phyloP scores from a whole-genome alignment of 2,329 filamentous ascomycete species.

The Diaporthe vexans region DNA sequence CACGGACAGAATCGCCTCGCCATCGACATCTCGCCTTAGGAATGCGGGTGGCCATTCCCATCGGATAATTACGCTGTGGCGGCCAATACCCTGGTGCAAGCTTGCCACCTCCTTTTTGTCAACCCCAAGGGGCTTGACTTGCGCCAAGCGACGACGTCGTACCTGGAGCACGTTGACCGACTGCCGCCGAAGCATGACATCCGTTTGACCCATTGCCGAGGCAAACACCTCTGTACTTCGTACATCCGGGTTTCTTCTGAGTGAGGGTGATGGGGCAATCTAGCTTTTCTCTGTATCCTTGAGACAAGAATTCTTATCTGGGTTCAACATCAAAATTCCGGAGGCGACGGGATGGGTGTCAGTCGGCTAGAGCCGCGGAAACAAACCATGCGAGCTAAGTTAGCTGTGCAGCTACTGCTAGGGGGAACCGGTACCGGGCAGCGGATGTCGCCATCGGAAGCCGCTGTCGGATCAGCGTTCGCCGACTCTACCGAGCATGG shows the following conservation, averaged over 20 bases:
- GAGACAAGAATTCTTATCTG: background rate
- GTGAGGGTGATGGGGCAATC: background rate
- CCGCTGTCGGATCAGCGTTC: constrained; percentile 5
- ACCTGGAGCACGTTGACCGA: background rate
- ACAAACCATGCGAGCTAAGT: background rate
- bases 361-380: constrained; percentile 5
- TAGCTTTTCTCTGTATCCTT: background rate
- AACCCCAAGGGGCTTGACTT: too few species aligned
- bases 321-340: background rate
- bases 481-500: too few species aligned
- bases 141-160: background rate
- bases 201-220: background rate
- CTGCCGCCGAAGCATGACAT: background rate
- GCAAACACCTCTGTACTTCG: background rate
- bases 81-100: background rate
- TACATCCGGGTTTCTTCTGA: background rate
- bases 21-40: background rate
- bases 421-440: constrained; percentile 11
- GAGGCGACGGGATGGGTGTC: background rate
- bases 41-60: background rate
- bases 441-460: constrained; percentile 20
- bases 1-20: background rate
- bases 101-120: background rate
- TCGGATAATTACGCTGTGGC: background rate
- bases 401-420: background rate